Conservation (phyloP, 345 rosid species). For the Noccaea caerulescens region DNA sequence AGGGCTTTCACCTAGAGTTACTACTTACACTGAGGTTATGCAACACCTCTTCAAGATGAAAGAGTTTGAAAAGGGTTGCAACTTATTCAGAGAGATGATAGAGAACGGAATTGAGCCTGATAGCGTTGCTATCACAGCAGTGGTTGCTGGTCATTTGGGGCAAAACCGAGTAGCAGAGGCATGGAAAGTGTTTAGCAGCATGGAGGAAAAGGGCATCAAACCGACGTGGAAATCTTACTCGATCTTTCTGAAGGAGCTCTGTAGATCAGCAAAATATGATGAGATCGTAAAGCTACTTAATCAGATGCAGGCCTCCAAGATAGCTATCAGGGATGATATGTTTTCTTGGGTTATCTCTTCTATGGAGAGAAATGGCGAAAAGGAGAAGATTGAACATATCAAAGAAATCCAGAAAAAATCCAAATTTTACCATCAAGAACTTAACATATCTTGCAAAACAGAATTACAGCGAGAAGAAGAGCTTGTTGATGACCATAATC, state of each 20-base stretch:
- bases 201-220: constrained; percentile 62
- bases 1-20: constrained; percentile 53
- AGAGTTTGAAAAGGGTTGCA: constrained; percentile 60
- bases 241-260: constrained; percentile 69
- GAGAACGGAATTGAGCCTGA: constrained; percentile 63
- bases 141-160: constrained; percentile 69
- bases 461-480: constrained; percentile 31
- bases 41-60: constrained; percentile 60
- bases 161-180: constrained; percentile 67
- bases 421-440: constrained; percentile 35
- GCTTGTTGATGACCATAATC: constrained; percentile 27
- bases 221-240: constrained; percentile 61
- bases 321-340: constrained; percentile 52
- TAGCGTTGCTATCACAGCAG: constrained; percentile 56
- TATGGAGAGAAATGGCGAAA: constrained; percentile 67
- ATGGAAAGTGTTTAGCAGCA: constrained; percentile 60
- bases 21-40: constrained; percentile 72
- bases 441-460: constrained; percentile 14
- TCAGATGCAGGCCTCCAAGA: constrained; percentile 59
- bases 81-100: constrained; percentile 68
- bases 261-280: constrained; percentile 55
- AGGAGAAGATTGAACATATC: constrained; percentile 52
- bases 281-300: constrained; percentile 58
- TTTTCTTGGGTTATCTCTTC: constrained; percentile 59
- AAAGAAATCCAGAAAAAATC: constrained; percentile 53